These are phyloP conservation scores for Arachis hypogaea DNA, from an alignment of 306 rosid species.

Conservation along the genomic window DNA sequence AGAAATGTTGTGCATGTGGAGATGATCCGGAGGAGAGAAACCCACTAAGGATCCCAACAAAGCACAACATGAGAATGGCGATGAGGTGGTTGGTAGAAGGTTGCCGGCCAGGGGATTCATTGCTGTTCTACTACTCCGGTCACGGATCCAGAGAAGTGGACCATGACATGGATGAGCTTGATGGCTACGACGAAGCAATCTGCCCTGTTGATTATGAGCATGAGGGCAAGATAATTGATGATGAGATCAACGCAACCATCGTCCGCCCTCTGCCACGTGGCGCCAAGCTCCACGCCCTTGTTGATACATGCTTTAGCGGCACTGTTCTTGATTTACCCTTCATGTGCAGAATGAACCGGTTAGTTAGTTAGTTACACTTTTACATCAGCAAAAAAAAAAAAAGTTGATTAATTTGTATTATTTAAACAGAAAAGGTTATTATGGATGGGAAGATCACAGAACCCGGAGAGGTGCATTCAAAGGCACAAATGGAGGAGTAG, in stretches of 20 bases:
- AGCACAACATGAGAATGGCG: constrained; percentile 55
- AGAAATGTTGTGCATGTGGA: constrained; percentile 33
- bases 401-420: too few species aligned
- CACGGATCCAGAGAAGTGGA: constrained; percentile 55
- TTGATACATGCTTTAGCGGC: constrained; percentile 68
- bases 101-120: constrained; percentile 58
- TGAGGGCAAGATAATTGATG: constrained; percentile 61
- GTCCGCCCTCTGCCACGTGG: constrained; percentile 65
- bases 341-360: constrained; percentile 63
- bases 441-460: constrained; percentile 52
- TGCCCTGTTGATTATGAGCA: constrained; percentile 66
- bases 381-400: too few species aligned
- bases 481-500: constrained; percentile 59
- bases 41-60: constrained; percentile 58
- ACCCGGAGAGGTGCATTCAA: constrained; percentile 41
- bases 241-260: constrained; percentile 64
- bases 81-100: constrained; percentile 66
- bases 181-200: constrained; percentile 63
- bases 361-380: background rate
- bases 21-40: constrained; percentile 56
- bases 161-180: constrained; percentile 53
- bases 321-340: constrained; percentile 65
- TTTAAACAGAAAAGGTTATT: constrained; percentile 45
- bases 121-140: constrained; percentile 69
- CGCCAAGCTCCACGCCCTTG: constrained; percentile 63